Evolutionary conservation across 805 yeast genomes (phyloP), one percentile per base, ranked within the genome.

Genomic region (Myxozyma kluyveri): DNA sequence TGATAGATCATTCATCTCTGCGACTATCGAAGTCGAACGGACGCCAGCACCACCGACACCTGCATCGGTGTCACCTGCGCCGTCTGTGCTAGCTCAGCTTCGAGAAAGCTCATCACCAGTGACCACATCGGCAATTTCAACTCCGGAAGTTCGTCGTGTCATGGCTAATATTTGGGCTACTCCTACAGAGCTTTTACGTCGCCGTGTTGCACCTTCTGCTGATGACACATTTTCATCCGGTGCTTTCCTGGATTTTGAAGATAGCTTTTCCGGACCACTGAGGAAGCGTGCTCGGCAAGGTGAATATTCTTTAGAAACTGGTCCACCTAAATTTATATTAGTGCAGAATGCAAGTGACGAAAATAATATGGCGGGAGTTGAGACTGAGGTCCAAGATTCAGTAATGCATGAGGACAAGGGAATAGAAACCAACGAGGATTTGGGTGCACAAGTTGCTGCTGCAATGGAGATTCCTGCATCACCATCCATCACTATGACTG

Each of bases 221-320:
- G 60, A 54, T 33, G 60, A 56, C 27, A 45, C 55, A 18, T 48
- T 56, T 31, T 45, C 59, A 6, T 49, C 59, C n/a, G 60, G 59
- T 19, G 51, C 52, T 12, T 49, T 56, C 24, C 38, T 54, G 17
- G 60, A 56, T 18, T 35, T 49, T 23, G 60, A 56, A 18, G 54
- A 53, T 12, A 49, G 43, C 12, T 43, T 56, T n/a, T 39, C 57
- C n/a, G 60, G 60, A 4, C 60, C 60, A 18, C 23, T 56, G n/a
- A 42, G 42, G 27, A 56, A 56, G 48, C 41, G 54, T n/a, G 39
- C 54, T 4, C 40, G 39, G n/a, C 27, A 21, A n/a, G 40, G 53
- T 24, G 45, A 47, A 7, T n/a, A 21, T 23, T 54, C 55, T 21
- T 38, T 51, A 14, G 52, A 48, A 21, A n/a, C n/a, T n/a, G n/a